phyloP scores from a whole-genome alignment of 768 basidiomycete genomes.

The Podaxis pistillaris region DNA sequence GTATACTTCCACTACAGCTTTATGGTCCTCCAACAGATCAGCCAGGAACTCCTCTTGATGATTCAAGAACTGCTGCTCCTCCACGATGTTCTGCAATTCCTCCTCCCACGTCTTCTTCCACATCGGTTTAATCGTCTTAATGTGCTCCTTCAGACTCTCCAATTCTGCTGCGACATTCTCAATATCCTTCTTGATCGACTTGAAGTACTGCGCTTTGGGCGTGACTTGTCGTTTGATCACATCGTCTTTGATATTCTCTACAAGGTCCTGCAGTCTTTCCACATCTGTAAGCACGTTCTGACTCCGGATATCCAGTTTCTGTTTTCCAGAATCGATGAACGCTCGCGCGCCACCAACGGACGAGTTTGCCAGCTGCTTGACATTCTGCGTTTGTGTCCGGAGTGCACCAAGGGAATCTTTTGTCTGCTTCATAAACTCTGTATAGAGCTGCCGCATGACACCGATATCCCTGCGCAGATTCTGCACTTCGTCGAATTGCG shows the following conservation, averaged over 20 bases:
- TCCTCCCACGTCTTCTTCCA: conserved; percentile 99
- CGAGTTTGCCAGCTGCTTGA: conserved; percentile 81
- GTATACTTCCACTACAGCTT: conserved; percentile 83
- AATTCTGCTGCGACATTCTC: conserved; percentile 65
- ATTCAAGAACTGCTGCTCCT: conserved; percentile 92
- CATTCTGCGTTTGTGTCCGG: conserved; percentile 81
- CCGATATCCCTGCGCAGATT: conserved; percentile 91
- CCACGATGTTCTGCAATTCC: conserved; percentile 93
- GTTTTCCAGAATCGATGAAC: conserved; percentile 90
- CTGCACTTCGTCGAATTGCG: conserved; percentile 94
- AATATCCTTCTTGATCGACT: conserved; percentile 71
- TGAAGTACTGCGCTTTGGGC: conserved; percentile 73
- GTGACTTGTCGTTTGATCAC: conserved; percentile 86
- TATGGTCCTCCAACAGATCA: conserved; percentile 90
- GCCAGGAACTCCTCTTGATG: conserved; percentile 90
- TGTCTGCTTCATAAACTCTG: conserved; percentile 89
- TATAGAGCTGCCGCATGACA: conserved; percentile 91
- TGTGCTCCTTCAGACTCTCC: conserved; percentile 76
- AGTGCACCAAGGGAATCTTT: conserved; percentile 80
- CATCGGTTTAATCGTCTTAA: conserved; percentile 88
- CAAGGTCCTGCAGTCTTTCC: conserved; percentile 88
- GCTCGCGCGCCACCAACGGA: conserved; percentile 84
- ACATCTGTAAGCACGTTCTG: conserved; percentile 90
- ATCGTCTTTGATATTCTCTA: conserved; percentile 88
- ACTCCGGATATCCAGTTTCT: conserved; percentile 84